A percentile compares a stretch with the other conserved stretches of the same genome.
Conservation (phyloP, 2,329 filamentous ascomycete species). For the Daldinia sp. region DNA sequence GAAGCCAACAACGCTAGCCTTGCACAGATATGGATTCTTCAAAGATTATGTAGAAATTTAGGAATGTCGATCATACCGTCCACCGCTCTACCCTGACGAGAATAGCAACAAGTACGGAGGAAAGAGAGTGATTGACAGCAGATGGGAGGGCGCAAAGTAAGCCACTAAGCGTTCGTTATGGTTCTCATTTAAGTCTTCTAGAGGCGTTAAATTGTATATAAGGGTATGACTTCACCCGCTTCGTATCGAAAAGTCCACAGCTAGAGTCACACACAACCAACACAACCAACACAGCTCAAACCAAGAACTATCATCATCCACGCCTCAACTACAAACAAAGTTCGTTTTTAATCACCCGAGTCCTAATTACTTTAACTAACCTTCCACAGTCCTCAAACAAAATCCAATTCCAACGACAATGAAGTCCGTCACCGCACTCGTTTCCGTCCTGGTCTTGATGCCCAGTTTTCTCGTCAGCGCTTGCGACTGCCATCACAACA, state of each 20-base stretch:
- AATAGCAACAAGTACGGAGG: neutral
- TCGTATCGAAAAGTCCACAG: neutral
- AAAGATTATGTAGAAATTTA: too few relatives aligned
- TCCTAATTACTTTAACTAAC: neutral
- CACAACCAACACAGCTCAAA: too few relatives aligned
- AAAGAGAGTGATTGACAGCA: neutral
- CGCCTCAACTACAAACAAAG: neutral
- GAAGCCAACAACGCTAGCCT: neutral
- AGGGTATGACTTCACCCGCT: neutral
- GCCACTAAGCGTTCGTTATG: neutral
- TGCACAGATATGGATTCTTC: too few relatives aligned
- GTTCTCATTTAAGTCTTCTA: neutral
- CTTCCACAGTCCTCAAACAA: neutral
- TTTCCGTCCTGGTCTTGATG: neutral
- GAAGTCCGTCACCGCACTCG: neutral
- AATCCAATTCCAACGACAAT: neutral
- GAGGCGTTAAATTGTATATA: neutral
- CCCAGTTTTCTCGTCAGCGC: neutral
- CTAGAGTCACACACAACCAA: neutral
- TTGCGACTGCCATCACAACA: constrained; percentile 4
- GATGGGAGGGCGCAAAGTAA: neutral
- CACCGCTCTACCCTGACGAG: neutral
- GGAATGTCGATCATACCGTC: neutral
- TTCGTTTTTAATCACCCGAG: neutral
- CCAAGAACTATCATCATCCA: too few relatives aligned